These are phyloP conservation scores for Striga hermonthica DNA, from an alignment of 305 asterid genomes.

Conservation along the genomic window DNA sequence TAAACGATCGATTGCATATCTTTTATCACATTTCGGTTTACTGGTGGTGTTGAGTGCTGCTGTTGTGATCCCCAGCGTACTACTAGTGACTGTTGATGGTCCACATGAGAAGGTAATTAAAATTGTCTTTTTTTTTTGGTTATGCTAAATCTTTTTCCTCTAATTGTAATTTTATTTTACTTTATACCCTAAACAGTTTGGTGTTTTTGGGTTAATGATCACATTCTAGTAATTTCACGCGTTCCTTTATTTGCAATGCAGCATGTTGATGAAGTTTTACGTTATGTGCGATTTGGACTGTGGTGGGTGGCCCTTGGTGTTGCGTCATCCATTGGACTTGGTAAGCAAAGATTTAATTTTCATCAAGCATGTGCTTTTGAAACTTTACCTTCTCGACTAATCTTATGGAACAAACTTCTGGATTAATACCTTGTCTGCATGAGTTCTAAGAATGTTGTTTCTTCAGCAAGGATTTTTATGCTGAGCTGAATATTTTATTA, in stretches of 20 bases:
- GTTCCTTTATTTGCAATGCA: constrained; percentile 32
- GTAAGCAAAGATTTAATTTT: constrained; percentile 40
- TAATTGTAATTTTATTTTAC: neutral
- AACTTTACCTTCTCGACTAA: neutral
- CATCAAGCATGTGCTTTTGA: no score
- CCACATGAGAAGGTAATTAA: constrained; percentile 76
- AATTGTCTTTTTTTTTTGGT: neutral
- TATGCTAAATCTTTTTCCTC: neutral
- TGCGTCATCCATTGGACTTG: constrained; percentile 98
- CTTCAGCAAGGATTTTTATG: no score
- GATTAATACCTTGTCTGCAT: no score
- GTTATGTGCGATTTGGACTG: constrained; percentile 59
- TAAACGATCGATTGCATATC: constrained; percentile 50
- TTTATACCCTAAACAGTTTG: neutral
- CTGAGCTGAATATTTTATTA: no score
- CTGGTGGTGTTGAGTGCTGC: constrained; percentile 43
- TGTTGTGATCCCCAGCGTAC: constrained; percentile 36
- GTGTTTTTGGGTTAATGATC: neutral
- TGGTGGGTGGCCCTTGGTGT: constrained; percentile 99
- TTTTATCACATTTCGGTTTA: constrained; percentile 64
- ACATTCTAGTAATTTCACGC: neutral
- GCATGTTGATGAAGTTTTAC: constrained; percentile 73
- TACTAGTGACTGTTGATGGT: constrained; percentile 56
- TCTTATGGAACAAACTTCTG: neutral
- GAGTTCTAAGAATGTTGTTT: no score